Evolutionary conservation across 2,329 filamentous ascomycete genomes (phyloP).

Genomic region (Saccharata proteae): DNA sequence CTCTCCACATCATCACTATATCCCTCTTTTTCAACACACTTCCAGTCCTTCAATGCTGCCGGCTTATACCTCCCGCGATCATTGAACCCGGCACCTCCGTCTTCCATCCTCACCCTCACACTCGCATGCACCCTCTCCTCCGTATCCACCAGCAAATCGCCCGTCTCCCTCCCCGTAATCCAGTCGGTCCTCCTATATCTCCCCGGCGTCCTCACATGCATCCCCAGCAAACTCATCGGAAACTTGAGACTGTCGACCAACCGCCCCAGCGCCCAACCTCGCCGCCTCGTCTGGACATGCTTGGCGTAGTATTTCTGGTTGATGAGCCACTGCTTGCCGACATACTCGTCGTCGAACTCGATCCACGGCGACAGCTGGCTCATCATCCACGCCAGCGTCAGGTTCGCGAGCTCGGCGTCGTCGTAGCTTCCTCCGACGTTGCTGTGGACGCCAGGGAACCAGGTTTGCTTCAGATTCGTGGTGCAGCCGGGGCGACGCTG

Average conservation of each 20-base stretch:
- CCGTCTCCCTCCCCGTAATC: slow-evolving; percentile 4
- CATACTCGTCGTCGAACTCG: slow-evolving; percentile 35
- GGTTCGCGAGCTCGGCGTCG: slow-evolving; percentile 38
- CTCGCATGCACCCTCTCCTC: slow-evolving; percentile 11
- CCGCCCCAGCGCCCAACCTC: slow-evolving; percentile 10
- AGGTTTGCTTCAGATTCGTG: slow-evolving; percentile 28
- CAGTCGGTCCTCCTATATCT: slow-evolving; percentile 7
- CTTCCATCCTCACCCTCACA: slow-evolving; percentile 10
- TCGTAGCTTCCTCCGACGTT: slow-evolving; percentile 37
- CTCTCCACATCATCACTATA: background rate
- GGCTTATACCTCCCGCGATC: slow-evolving; percentile 7
- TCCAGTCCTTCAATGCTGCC: slow-evolving; percentile 5
- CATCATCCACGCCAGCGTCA: slow-evolving; percentile 47
- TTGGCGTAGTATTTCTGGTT: background rate
- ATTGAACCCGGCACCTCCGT: slow-evolving; percentile 5
- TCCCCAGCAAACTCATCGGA: slow-evolving; percentile 9
- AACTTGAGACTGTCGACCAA: slow-evolving; percentile 8
- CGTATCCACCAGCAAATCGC: slow-evolving; percentile 9
- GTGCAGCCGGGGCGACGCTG: slow-evolving; percentile 17
- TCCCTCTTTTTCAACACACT: background rate
- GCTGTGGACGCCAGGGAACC: slow-evolving; percentile 37
- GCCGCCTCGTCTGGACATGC: background rate
- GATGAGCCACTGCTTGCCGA: slow-evolving; percentile 27
- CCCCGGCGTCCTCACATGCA: slow-evolving; percentile 9
- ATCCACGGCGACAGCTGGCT: slow-evolving; percentile 34